A percentile compares a stretch with the other conserved stretches of the same genome.
Conservation (phyloP, 805 yeast genomes). For the Maudiozyma turicensis region DNA sequence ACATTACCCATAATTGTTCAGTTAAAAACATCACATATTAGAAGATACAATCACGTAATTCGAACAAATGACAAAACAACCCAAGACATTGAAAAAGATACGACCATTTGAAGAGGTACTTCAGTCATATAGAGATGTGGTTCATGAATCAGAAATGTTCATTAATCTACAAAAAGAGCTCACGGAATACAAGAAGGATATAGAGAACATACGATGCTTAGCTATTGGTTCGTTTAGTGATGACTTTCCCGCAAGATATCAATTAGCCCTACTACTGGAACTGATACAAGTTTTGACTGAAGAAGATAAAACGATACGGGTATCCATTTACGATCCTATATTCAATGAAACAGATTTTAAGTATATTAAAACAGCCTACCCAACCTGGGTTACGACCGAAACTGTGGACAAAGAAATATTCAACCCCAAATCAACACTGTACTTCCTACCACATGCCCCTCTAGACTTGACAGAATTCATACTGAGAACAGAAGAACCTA, state of each 20-base stretch:
- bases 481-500: conserved; percentile 29
- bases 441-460: conserved; percentile 72
- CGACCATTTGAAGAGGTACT: conserved; percentile 6
- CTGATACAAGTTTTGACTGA: conserved; percentile 24
- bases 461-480: conserved; percentile 39
- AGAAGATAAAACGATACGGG: conserved; percentile 4
- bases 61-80: neutral
- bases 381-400: conserved; percentile 24
- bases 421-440: conserved; percentile 30
- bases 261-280: conserved; percentile 48
- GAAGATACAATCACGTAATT: neutral
- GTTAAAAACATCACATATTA: neutral
- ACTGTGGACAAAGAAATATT: conserved; percentile 11
- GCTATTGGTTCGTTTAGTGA: conserved; percentile 63
- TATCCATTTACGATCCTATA: conserved; percentile 58
- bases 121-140: conserved; percentile 9
- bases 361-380: conserved; percentile 23
- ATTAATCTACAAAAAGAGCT: conserved; percentile 17
- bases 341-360: conserved; percentile 39
- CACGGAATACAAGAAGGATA: conserved; percentile 2
- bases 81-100: neutral
- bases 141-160: conserved; percentile 25
- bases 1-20: no score
- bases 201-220: conserved; percentile 44
- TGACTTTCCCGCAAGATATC: conserved; percentile 53